Base-by-base conservation (phyloP, 306 rosid species). In the Vigna hirtella region DNA sequence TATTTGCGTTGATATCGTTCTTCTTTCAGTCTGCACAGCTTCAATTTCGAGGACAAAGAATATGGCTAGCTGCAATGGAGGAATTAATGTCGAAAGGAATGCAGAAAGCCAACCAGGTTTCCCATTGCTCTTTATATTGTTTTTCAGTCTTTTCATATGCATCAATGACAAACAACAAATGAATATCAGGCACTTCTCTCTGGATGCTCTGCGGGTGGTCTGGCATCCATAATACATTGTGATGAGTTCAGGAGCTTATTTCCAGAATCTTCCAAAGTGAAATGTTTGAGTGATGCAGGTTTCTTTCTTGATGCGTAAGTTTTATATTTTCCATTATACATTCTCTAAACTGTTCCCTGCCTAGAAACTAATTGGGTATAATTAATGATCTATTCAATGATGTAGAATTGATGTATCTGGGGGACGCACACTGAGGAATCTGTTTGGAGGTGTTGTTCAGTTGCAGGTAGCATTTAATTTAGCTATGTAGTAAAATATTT, bases 161-260 rank as follows among this genome's bases (percentile, higher is more conserved):
- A 34, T 17, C 58, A 20, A 64, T 83, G 40, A 69, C 68, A 42
- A 69, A 74, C 61, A 30, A 26, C 12, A 22, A 45, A 48, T 76
- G 43, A 71, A 66, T 26, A 84, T 69, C 87, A 93, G 96, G 91
- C 92, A 57, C 91, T 93, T 82, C 98, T 93, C 62, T 90, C 98
- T 62, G 98, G 98, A 83, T 93, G 98, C 79, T 93, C 97, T 40
- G 98, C 98, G 38, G 98, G 98, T 68, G 96, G 98, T 65, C 88
- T 93, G 58, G 98, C 98, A 45, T 82, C 98, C 62, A 88, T 93
- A 72, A 36, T 93, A 61, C 98, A 93, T 83, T 93, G 98, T 79
- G 98, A 93, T 77, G 97, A 88, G 83, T 93, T 93, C 73, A 82
- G 64, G 40, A 89, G 70, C 70, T 67, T 87, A 76, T 88, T 93